Base-by-base conservation (phyloP, 345 rosid species). In the Bruguiera parviflora region DNA sequence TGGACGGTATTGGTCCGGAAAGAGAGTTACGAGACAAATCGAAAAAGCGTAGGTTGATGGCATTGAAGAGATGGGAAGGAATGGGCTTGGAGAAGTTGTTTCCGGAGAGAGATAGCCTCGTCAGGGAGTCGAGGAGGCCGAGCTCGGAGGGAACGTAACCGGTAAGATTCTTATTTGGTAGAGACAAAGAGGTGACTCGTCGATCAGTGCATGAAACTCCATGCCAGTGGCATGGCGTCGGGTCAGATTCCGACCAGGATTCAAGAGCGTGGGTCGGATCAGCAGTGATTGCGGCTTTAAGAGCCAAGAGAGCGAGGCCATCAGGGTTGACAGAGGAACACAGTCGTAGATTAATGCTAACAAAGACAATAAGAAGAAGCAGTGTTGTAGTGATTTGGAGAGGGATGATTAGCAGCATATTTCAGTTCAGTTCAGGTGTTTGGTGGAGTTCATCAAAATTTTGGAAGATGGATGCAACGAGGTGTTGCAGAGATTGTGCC, bases 61-160 rank as follows among this genome's bases (percentile, higher is more conserved):
- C 87, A 55, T 79, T 75, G 84, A 88, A 84, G 82, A 92, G 90
- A 69, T 67, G 83, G 37, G 79, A 21, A 15, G 98, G 96, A 16
- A 92, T 61, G 5, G 61, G 80, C 35, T 83, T 83, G 1, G 96
- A 84, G 83, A 92, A 87, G 73, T 88, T 85, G 82, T 90, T 92
- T 70, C 55, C 72, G 66, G 85, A 59, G 53, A 92, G 90, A 53
- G 78, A 79, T 75, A 92, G 87, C 3, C 75, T 82, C 65, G 73
- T 25, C 67, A 92, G 88, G 0, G 91, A 85, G 84, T 86, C 84
- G 15, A 92, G 86, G 11, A 84, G 80, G 24, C 96, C 96, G 72
- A 92, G 88, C 59, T 92, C 96, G 1, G 96, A 92, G 2, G 98
- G 98, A n/a, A 92, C 78, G 83, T 92, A 92, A 43, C 98, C 98